Percentiles rank a stretch among this genome's conserved stretches.
phyloP scores from a whole-genome alignment of 495 filamentous ascomycete species.

The Penicillium salamii region DNA sequence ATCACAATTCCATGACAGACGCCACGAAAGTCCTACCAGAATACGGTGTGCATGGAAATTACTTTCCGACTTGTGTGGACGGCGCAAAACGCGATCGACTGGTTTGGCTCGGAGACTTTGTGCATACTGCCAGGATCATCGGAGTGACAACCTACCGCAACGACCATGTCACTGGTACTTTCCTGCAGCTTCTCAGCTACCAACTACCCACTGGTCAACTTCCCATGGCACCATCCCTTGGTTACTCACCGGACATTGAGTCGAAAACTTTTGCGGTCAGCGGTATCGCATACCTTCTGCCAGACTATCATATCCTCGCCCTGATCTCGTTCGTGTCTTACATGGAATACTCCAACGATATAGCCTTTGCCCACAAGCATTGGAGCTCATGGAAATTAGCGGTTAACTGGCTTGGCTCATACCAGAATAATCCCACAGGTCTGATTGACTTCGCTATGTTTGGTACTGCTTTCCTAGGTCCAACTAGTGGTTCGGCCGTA shows the following conservation, averaged over 20 bases:
- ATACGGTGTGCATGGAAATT: neutral
- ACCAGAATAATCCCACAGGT: neutral
- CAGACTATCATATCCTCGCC: slow-evolving; percentile 7
- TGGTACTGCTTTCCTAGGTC: neutral
- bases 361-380: neutral
- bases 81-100: slow-evolving; percentile 3
- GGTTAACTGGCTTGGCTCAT: neutral
- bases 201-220: slow-evolving; percentile 4
- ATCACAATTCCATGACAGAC: neutral
- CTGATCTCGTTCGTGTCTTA: neutral
- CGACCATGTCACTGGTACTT: neutral
- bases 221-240: neutral
- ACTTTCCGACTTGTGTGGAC: neutral
- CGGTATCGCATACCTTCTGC: neutral
- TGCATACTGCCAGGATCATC: slow-evolving; percentile 1
- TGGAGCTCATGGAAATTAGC: neutral
- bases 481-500: neutral
- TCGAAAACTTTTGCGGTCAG: neutral
- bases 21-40: neutral
- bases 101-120: slow-evolving; percentile 5
- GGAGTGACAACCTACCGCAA: neutral
- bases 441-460: neutral
- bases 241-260: slow-evolving; percentile 1
- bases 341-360: neutral
- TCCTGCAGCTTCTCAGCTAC: slow-evolving; percentile 2